A percentile compares a stretch with the other conserved stretches of the same genome.
phyloP scores from a whole-genome alignment of 805 yeast genomes.

The Starmerella ratchasimensis region DNA sequence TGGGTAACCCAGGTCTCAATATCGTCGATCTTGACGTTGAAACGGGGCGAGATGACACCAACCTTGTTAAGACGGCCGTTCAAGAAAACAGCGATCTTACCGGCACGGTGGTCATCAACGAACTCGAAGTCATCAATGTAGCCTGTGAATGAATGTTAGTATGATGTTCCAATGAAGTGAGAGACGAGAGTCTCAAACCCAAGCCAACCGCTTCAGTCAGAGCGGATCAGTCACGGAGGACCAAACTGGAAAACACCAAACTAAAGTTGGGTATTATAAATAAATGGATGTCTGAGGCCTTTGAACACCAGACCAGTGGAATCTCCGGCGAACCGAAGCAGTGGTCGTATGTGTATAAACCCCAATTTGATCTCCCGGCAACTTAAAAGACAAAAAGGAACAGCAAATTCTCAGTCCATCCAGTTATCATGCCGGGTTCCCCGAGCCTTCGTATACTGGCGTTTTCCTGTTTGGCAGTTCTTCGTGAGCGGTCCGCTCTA shows the following conservation, averaged over 20 bases:
- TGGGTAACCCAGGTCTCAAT: conserved; percentile 98
- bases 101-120: conserved; percentile 98
- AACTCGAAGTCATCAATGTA: conserved; percentile 98
- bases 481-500: too few relatives aligned
- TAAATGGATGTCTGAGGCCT: conserved; percentile 13
- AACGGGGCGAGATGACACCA: conserved; percentile 98
- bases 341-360: conserved; percentile 10
- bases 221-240: too few relatives aligned
- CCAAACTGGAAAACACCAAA: background rate
- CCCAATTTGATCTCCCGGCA: conserved; percentile 61
- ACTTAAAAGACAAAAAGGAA: conserved; percentile 87
- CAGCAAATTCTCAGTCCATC: conserved; percentile 59
- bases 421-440: conserved; percentile 84
- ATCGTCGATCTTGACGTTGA: conserved; percentile 89
- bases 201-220: too few relatives aligned
- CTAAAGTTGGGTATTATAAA: background rate
- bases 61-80: conserved; percentile 98
- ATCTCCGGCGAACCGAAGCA: background rate
- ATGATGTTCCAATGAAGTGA: conserved; percentile 1
- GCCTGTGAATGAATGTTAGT: conserved; percentile 28
- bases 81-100: conserved; percentile 90
- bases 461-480: too few relatives aligned
- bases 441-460: background rate
- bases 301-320: conserved; percentile 8
- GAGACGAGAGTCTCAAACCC: background rate